phyloP scores from a whole-genome alignment of 352 stramenopile species.

The Plasmopara viticola region DNA sequence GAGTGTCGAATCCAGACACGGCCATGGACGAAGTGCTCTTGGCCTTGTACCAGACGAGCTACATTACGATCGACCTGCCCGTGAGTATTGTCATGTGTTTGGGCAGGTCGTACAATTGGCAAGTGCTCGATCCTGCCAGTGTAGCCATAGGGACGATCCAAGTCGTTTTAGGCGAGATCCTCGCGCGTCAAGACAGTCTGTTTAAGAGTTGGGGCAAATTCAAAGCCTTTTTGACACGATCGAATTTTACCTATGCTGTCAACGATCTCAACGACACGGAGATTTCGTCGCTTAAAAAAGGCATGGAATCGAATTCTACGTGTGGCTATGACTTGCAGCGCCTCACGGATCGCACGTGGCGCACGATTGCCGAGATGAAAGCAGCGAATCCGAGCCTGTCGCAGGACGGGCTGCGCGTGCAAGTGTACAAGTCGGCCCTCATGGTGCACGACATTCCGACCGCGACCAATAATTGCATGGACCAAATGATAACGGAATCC shows the following conservation, averaged over 20 bases:
- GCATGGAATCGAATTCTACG: constrained; percentile 24
- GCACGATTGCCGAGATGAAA: constrained; percentile 24
- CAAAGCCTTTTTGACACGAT: constrained; percentile 18
- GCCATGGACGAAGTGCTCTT: constrained; percentile 18
- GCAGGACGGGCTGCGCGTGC: constrained; percentile 11
- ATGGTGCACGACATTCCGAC: constrained; percentile 27
- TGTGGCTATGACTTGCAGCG: constrained; percentile 36
- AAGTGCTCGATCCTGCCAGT: constrained; percentile 22
- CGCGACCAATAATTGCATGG: constrained; percentile 33
- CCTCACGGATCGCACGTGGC: constrained; percentile 25
- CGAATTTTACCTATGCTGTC: constrained; percentile 27
- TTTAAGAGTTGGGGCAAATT: constrained; percentile 20
- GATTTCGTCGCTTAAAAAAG: constrained; percentile 29
- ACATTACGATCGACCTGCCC: constrained; percentile 28
- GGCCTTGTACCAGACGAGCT: constrained; percentile 29
- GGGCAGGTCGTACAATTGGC: constrained; percentile 16
- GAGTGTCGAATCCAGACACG: constrained; percentile 18
- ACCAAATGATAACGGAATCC: constrained; percentile 28
- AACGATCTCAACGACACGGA: constrained; percentile 30
- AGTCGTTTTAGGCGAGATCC: constrained; percentile 17
- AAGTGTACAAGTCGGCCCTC: constrained; percentile 25
- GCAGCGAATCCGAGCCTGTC: constrained; percentile 13
- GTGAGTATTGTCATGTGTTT: constrained; percentile 30
- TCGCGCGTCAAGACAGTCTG: constrained; percentile 19
- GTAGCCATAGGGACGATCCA: constrained; percentile 19